Percentiles rank a stretch among this genome's conserved stretches.
phyloP scores from a whole-genome alignment of 345 rosid genomes.

The Boechera stricta region DNA sequence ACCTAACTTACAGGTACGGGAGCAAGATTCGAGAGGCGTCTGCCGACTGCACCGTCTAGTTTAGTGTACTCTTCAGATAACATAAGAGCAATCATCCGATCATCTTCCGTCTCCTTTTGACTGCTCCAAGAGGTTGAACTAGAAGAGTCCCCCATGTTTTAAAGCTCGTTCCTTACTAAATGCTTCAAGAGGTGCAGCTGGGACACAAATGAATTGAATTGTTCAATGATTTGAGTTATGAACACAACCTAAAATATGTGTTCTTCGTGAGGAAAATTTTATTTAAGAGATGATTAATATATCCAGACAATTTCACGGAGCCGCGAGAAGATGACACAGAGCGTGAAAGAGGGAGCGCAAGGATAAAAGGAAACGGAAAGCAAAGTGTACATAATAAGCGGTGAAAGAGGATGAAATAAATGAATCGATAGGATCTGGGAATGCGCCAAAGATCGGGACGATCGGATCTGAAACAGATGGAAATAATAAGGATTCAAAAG shows the following conservation, averaged over 20 bases:
- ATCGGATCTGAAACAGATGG: slow-evolving; percentile 37
- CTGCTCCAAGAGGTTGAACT: slow-evolving; percentile 86
- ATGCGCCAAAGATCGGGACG: slow-evolving; percentile 18
- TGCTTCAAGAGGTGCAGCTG: slow-evolving; percentile 46
- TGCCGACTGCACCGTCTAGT: slow-evolving; percentile 76
- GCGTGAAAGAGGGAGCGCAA: background rate
- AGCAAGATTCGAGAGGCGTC: slow-evolving; percentile 77
- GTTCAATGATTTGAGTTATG: background rate
- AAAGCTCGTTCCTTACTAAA: slow-evolving; percentile 38
- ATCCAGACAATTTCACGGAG: slow-evolving; percentile 4
- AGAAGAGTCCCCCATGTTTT: slow-evolving; percentile 64
- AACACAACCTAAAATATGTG: slow-evolving; percentile 6
- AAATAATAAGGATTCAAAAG: slow-evolving; percentile 22
- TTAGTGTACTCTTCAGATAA: slow-evolving; percentile 80
- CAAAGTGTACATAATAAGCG: background rate
- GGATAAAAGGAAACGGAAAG: background rate
- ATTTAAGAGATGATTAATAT: slow-evolving; percentile 8
- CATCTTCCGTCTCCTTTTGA: slow-evolving; percentile 76
- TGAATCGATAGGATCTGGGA: slow-evolving; percentile 38
- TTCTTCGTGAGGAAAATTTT: background rate
- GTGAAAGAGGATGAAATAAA: background rate
- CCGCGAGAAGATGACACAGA: slow-evolving; percentile 10
- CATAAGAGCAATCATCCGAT: slow-evolving; percentile 80
- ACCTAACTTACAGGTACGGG: slow-evolving; percentile 66
- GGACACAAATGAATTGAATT: background rate